These are phyloP conservation scores for Saussurea involucrata DNA, from an alignment of 129 eudicot genomes.

Conservation along the genomic window DNA sequence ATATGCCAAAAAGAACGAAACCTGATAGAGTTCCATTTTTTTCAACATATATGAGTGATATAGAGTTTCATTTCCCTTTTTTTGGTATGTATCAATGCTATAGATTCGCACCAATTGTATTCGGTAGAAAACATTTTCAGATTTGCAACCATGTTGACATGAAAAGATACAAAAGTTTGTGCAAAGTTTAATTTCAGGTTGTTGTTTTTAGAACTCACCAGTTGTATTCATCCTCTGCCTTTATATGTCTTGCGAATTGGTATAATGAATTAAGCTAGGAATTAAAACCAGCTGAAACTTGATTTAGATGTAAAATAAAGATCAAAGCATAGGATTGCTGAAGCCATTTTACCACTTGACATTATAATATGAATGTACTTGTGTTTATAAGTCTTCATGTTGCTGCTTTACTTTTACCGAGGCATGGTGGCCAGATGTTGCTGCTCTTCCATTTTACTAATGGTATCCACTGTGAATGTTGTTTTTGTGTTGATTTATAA, in stretches of 20 bases:
- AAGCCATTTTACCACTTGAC: not conserved
- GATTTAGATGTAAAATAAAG: not conserved
- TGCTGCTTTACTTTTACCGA: not conserved
- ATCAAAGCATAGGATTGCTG: not conserved
- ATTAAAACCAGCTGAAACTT: too few relatives aligned
- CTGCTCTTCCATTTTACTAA: not conserved
- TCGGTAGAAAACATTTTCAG: conserved; percentile 27
- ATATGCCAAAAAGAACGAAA: conserved; percentile 16
- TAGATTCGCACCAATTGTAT: conserved; percentile 34
- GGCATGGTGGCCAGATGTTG: not conserved
- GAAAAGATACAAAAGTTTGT: conserved; percentile 28
- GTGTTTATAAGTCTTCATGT: not conserved
- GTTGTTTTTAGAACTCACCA: too few relatives aligned
- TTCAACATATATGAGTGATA: conserved; percentile 20
- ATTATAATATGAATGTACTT: not conserved
- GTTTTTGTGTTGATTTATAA: not conserved
- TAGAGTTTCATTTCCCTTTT: conserved; percentile 22
- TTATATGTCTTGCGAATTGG: not conserved
- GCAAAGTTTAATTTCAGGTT: not conserved
- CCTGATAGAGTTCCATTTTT: conserved; percentile 20
- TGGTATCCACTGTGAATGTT: not conserved
- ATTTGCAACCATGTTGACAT: conserved; percentile 27
- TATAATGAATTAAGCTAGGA: not conserved
- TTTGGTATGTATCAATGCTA: conserved; percentile 15
- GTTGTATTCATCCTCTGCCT: too few relatives aligned